Percentiles rank a stretch among this genome's conserved stretches.
Evolutionary conservation across 176 grass and related monocot species (phyloP).

Genomic region (Tillandsia fasciculata): DNA sequence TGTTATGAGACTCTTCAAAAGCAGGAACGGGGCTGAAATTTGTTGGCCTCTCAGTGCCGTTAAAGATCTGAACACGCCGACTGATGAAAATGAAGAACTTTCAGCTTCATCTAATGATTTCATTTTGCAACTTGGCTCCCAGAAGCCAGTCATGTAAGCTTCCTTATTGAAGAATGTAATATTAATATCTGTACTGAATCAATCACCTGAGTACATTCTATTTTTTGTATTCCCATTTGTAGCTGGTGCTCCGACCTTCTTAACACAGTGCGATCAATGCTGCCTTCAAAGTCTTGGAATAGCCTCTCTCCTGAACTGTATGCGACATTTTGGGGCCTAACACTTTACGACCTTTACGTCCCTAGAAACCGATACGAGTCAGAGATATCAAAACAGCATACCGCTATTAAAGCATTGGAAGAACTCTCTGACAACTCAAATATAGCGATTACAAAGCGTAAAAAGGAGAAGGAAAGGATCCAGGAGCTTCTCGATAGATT

Average conservation of each 20-base stretch:
- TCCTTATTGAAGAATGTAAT: not conserved
- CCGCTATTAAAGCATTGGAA: conserved; percentile 87
- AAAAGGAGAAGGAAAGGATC: conserved; percentile 98
- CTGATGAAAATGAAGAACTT: conserved; percentile 52
- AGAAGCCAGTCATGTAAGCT: conserved; percentile 60
- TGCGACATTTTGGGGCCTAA: conserved; percentile 95
- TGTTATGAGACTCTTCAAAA: conserved; percentile 96
- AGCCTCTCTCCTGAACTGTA: conserved; percentile 87
- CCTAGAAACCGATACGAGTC: conserved; percentile 88
- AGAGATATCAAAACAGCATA: conserved; percentile 83
- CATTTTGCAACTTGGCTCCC: conserved; percentile 54
- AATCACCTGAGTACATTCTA: not conserved
- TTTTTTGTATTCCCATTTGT: conserved; percentile 23
- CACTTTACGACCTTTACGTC: conserved; percentile 87
- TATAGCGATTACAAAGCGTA: conserved; percentile 83
- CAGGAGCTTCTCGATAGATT: conserved; percentile 93
- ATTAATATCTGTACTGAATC: not conserved
- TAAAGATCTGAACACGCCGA: conserved; percentile 4
- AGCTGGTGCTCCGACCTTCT: conserved; percentile 88
- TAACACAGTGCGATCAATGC: conserved; percentile 52
- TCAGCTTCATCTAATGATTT: conserved; percentile 66
- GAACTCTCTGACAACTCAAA: conserved; percentile 95
- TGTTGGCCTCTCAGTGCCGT: conserved; percentile 56
- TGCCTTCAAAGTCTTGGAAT: conserved; percentile 85
- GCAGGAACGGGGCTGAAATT: conserved; percentile 38